Evolutionary conservation across 441 rosid species (phyloP), one percentile per base, ranked within the genome.

Genomic region (Syzygium malaccense): DNA sequence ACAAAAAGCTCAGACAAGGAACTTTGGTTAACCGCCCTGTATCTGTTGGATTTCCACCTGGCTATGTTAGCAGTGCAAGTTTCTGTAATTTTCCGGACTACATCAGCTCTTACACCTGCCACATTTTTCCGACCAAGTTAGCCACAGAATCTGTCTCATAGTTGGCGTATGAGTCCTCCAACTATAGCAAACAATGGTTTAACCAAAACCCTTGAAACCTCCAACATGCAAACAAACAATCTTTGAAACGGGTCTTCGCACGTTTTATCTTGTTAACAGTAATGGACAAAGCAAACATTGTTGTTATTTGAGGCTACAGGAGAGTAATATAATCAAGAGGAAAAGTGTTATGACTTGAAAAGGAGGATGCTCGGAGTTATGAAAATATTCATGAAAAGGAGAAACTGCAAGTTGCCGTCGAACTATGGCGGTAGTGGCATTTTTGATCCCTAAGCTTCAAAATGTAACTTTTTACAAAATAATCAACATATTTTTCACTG

Each of bases 1-100:
- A 94, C 55, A 83, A 97, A 94, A 87, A 97, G 97, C 93, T 95
- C 95, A 15, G 98, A 89, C 91, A 97, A 91, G 83, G 98, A 93
- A 94, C 96, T 94, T 85, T 89, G 92, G 84, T 97, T 98, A 75
- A 75, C 83, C 85, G 71, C 41, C 92, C 94, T 93, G 45, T 86
- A 75, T 92, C 87, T 91, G 91, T 91, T 86, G 87, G 96, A 92
- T 89, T 32, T 93, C 88, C 93, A 95, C 86, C 90, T 92, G 54
- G 94, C 90, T 89, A 97, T 96, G 90, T 94, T 96, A 28, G 92
- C 91, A 85, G 92, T 89, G 87, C 94, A 94, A 33, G 90, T 90
- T 89, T 95, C 93, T 78, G 91, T 87, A 85, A 98, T 93, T n/a
- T 58, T 87, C 87, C 90, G 92, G 93, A 96, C 98, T 28, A 95